A percentile compares a stretch with the other conserved stretches of the same genome.
Conservation (phyloP, 768 basidiomycete species). For the Pulveroboletus sp. region DNA sequence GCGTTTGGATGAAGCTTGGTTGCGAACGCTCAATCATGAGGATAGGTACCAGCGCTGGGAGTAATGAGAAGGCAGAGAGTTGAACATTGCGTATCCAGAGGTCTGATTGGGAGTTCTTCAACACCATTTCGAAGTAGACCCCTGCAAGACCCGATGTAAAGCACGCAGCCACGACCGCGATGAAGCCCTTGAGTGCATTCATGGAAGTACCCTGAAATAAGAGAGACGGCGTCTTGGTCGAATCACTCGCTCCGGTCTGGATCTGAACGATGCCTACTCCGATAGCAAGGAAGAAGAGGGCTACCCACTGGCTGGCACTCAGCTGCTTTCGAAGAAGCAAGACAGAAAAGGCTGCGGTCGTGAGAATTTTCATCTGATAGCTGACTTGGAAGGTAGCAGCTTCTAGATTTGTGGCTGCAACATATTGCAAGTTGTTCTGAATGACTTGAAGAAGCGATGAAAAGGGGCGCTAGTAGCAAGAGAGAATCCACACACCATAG, state of each 20-base stretch:
- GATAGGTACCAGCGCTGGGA: slow-evolving; percentile 82
- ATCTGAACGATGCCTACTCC: slow-evolving; percentile 90
- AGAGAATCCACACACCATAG: slow-evolving; percentile 50
- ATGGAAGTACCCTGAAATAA: slow-evolving; percentile 51
- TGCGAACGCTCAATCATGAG: slow-evolving; percentile 47
- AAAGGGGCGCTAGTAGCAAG: background rate
- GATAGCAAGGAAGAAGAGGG: slow-evolving; percentile 78
- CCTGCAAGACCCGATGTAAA: slow-evolving; percentile 95
- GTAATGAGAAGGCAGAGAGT: slow-evolving; percentile 87
- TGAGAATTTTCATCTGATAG: slow-evolving; percentile 97
- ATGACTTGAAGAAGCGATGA: slow-evolving; percentile 48
- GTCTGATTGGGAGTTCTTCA: slow-evolving; percentile 85
- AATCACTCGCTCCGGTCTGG: slow-evolving; percentile 42
- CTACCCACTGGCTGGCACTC: slow-evolving; percentile 73
- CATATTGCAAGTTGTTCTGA: slow-evolving; percentile 94
- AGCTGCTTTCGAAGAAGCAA: slow-evolving; percentile 75
- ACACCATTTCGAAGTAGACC: slow-evolving; percentile 97
- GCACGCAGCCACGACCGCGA: slow-evolving; percentile 87
- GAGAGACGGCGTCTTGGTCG: slow-evolving; percentile 27
- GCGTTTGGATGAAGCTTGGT: slow-evolving; percentile 40
- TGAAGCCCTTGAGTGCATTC: slow-evolving; percentile 80
- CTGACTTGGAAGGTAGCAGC: slow-evolving; percentile 96
- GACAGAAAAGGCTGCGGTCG: slow-evolving; percentile 87
- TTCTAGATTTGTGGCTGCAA: slow-evolving; percentile 89
- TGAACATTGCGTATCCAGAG: slow-evolving; percentile 98